These are phyloP conservation scores for Anthracocystis panici-leucophaei DNA, from an alignment of 1,284 basidiomycete species.

Conservation along the genomic window DNA sequence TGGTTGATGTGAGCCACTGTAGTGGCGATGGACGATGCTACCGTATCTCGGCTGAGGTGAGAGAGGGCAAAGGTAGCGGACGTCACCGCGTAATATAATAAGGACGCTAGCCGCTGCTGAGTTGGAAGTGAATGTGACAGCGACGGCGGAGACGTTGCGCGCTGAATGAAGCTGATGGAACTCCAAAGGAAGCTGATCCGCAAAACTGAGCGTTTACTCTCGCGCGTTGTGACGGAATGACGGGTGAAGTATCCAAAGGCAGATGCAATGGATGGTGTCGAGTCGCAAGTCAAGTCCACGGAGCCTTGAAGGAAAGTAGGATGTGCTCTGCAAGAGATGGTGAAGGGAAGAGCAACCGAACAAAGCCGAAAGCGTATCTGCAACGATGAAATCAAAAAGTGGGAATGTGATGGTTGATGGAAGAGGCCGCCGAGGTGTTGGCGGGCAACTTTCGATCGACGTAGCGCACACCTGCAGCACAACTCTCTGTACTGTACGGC, in stretches of 20 bases:
- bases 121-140: neutral
- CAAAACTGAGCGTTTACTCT: slow-evolving; percentile 8
- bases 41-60: neutral
- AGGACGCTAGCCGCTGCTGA: neutral
- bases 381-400: slow-evolving; percentile 1
- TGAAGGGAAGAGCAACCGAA: neutral
- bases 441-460: no score
- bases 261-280: neutral
- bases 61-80: neutral
- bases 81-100: slow-evolving; percentile 1
- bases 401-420: slow-evolving; percentile 16
- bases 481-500: neutral
- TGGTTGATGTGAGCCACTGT: slow-evolving; percentile 15
- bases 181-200: neutral
- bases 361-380: slow-evolving; percentile 3
- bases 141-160: neutral
- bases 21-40: slow-evolving; percentile 4
- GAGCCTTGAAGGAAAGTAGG: neutral
- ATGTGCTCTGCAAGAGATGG: neutral
- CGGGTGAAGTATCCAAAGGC: neutral
- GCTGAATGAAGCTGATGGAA: neutral
- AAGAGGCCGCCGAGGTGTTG: slow-evolving; percentile 20
- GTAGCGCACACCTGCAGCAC: neutral
- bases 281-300: neutral
- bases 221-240: slow-evolving; percentile 1